phyloP scores from a whole-genome alignment of 495 filamentous ascomycete genomes.

The Tricharina praecox region DNA sequence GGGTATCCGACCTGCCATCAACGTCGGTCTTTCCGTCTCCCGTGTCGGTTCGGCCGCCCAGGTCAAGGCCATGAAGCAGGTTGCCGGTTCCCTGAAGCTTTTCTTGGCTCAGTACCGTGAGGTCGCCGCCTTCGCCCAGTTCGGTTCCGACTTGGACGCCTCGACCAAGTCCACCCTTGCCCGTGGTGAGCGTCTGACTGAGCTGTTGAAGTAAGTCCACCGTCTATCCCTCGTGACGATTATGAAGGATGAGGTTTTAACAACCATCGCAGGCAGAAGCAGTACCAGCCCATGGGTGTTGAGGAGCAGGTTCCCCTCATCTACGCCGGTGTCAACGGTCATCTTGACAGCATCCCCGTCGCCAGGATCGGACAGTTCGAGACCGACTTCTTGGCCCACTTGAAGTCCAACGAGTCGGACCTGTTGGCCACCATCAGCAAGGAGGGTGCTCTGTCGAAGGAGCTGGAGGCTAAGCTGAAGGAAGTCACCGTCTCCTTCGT shows the following conservation, averaged over 20 bases:
- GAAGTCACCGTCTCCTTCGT: slow-evolving; percentile 66
- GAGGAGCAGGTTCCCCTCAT: slow-evolving; percentile 99
- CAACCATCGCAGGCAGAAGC: slow-evolving; percentile 71
- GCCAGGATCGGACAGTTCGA: slow-evolving; percentile 80
- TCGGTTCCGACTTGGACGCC: slow-evolving; percentile 98
- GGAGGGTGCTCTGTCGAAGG: slow-evolving; percentile 93
- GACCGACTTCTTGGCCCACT: slow-evolving; percentile 71
- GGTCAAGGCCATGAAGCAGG: slow-evolving; percentile 99
- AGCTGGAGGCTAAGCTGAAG: slow-evolving; percentile 73
- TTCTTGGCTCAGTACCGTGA: slow-evolving; percentile 99
- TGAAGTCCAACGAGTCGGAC: slow-evolving; percentile 75
- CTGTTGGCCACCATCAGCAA: slow-evolving; percentile 77
- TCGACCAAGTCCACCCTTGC: slow-evolving; percentile 95
- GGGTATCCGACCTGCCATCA: slow-evolving; percentile 99
- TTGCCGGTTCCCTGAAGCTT: slow-evolving; percentile 97
- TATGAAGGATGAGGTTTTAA: background rate
- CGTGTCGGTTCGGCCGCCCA: slow-evolving; percentile 99
- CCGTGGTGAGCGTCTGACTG: slow-evolving; percentile 92
- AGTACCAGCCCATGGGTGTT: slow-evolving; percentile 97
- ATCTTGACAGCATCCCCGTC: slow-evolving; percentile 74
- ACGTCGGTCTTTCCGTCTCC: slow-evolving; percentile 99
- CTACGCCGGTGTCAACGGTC: slow-evolving; percentile 97
- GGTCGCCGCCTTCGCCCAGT: slow-evolving; percentile 97
- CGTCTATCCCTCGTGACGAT: background rate
- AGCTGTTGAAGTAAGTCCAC: slow-evolving; percentile 21